Percentiles rank a stretch among this genome's conserved stretches.
These are phyloP conservation scores for Aurantiochytrium sp. DNA, from an alignment of 108 stramenopile genomes.

Conservation along the genomic window DNA sequence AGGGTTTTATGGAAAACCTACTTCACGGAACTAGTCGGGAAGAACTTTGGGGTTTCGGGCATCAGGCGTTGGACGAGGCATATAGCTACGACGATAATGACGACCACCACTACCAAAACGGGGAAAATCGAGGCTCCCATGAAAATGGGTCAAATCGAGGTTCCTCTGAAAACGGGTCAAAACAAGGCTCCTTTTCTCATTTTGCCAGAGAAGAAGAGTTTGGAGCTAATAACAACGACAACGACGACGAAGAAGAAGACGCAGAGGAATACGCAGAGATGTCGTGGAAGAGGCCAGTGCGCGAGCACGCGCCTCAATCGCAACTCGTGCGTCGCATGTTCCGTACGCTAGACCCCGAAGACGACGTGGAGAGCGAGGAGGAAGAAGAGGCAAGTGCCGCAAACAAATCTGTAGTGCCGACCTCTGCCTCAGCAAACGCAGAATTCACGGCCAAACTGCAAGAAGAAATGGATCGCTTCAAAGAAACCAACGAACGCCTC, in stretches of 20 bases:
- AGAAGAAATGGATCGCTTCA: not conserved
- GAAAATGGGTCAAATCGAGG: too few species aligned
- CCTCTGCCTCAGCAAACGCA: not conserved
- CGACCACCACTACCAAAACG: too few species aligned
- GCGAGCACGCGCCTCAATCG: not conserved
- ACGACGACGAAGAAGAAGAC: not conserved
- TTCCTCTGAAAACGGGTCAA: too few species aligned
- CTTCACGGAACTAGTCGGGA: not conserved
- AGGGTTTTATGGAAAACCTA: not conserved
- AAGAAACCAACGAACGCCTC: not conserved
- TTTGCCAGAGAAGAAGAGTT: too few species aligned
- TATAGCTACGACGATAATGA: too few species aligned
- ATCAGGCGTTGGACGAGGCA: too few species aligned
- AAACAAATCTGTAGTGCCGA: not conserved
- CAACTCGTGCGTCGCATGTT: not conserved
- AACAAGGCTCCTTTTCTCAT: too few species aligned
- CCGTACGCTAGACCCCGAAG: not conserved
- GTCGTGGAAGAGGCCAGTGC: too few species aligned
- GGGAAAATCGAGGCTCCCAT: too few species aligned
- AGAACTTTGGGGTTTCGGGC: not conserved
- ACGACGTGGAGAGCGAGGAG: not conserved
- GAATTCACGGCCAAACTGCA: not conserved
- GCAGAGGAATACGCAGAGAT: too few species aligned
- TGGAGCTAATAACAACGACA: not conserved
- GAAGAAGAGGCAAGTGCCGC: not conserved